These are phyloP conservation scores for Nemania sp. DNA, from an alignment of 2,329 filamentous ascomycete species.

Conservation along the genomic window DNA sequence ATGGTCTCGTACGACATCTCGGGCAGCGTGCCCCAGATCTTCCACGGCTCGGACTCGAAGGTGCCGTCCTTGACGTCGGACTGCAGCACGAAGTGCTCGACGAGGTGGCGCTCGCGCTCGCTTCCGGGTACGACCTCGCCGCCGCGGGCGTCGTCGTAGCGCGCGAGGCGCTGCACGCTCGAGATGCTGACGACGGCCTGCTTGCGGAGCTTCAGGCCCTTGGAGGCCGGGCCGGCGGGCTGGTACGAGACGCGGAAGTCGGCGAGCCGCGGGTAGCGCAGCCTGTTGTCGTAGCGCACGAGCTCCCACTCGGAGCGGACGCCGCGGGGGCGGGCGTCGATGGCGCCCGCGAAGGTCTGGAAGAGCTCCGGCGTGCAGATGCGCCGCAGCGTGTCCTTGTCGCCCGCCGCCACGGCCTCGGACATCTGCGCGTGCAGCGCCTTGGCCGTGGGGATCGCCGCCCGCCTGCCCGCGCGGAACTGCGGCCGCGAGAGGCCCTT, in stretches of 20 bases:
- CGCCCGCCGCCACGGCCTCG: slow-evolving; percentile 62
- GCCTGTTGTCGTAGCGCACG: slow-evolving; percentile 51
- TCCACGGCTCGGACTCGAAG: slow-evolving; percentile 59
- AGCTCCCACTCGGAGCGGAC: slow-evolving; percentile 59
- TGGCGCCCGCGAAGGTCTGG: slow-evolving; percentile 54
- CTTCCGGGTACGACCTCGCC: slow-evolving; percentile 51
- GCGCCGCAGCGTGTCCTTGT: slow-evolving; percentile 53
- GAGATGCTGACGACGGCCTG: slow-evolving; percentile 65
- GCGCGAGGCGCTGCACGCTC: slow-evolving; percentile 59
- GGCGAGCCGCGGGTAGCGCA: slow-evolving; percentile 54
- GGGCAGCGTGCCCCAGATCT: slow-evolving; percentile 66
- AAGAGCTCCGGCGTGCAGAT: slow-evolving; percentile 61
- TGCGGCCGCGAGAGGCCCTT: slow-evolving; percentile 46
- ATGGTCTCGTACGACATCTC: slow-evolving; percentile 55
- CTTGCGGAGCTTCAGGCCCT: slow-evolving; percentile 49
- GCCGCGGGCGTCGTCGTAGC: slow-evolving; percentile 41
- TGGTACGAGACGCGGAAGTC: slow-evolving; percentile 58
- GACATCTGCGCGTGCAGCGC: slow-evolving; percentile 66
- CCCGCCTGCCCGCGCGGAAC: slow-evolving; percentile 49
- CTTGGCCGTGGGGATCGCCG: slow-evolving; percentile 58
- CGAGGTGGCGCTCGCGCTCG: slow-evolving; percentile 56
- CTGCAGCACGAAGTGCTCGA: slow-evolving; percentile 69
- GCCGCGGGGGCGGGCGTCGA: slow-evolving; percentile 55
- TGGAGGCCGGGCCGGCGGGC: slow-evolving; percentile 48
- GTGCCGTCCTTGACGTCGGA: slow-evolving; percentile 50